Conservation (phyloP, 495 filamentous ascomycete species). For the Lasiosphaeria ovina region DNA sequence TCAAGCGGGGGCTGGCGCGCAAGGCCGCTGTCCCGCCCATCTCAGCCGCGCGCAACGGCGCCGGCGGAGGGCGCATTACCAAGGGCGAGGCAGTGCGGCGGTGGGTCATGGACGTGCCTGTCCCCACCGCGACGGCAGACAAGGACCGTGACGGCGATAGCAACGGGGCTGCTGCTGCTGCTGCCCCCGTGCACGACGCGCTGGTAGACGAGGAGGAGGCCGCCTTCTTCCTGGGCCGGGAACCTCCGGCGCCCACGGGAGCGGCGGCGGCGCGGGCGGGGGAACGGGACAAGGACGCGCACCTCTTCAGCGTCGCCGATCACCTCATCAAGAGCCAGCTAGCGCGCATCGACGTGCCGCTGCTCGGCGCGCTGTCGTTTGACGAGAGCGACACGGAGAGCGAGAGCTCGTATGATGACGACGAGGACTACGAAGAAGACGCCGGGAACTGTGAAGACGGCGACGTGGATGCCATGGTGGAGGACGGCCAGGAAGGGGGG, state of each 20-base stretch:
- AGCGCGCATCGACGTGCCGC: conserved; percentile 31
- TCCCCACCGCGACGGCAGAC: background rate
- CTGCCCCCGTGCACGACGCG: conserved; percentile 7
- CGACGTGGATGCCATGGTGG: conserved; percentile 4
- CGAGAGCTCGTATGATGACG: conserved; percentile 21
- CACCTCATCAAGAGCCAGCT: conserved; percentile 38
- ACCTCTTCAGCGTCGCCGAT: conserved; percentile 32
- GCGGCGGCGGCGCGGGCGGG: background rate
- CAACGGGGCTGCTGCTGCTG: background rate
- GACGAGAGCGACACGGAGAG: conserved; percentile 36
- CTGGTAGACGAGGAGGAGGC: conserved; percentile 24
- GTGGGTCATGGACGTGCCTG: conserved; percentile 35
- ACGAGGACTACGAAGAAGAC: conserved; percentile 24
- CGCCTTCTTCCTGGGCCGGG: conserved; percentile 31
- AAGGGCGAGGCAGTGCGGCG: conserved; percentile 34
- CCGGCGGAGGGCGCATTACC: conserved; percentile 16
- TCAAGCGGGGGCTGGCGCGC: conserved; percentile 24
- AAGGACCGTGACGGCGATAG: background rate
- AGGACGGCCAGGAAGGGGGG: conserved; percentile 18
- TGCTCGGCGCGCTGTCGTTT: conserved; percentile 32
- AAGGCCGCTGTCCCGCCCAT: background rate
- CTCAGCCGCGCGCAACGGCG: conserved; percentile 5
- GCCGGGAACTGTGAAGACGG: conserved; percentile 24
- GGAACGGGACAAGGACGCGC: conserved; percentile 28
- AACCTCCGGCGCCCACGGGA: conserved; percentile 3